Conservation (phyloP, 2,329 filamentous ascomycete genomes). For the Ascochyta rabiei region DNA sequence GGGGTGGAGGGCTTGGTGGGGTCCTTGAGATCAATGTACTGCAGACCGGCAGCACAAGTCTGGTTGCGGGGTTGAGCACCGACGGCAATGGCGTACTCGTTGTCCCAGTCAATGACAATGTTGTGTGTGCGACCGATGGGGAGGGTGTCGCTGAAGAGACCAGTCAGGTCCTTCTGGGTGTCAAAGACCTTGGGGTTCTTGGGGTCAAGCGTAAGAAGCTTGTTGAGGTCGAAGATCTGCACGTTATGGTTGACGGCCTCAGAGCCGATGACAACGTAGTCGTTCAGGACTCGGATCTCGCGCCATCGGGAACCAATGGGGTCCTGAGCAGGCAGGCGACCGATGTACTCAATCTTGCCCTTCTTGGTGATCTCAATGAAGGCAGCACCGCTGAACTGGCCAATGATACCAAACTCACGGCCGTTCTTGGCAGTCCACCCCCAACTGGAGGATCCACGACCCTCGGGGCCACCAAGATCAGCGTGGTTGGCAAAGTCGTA, state of each 20-base stretch:
- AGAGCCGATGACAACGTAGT: conserved; percentile 51
- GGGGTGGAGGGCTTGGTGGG: conserved; percentile 59
- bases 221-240: conserved; percentile 59
- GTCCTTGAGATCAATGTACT: conserved; percentile 64
- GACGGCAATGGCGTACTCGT: conserved; percentile 42
- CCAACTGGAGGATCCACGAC: conserved; percentile 55
- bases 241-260: conserved; percentile 59
- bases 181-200: conserved; percentile 41
- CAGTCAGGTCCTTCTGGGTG: conserved; percentile 37
- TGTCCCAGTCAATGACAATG: conserved; percentile 45
- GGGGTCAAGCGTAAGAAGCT: conserved; percentile 40
- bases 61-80: conserved; percentile 42
- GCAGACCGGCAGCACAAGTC: conserved; percentile 58
- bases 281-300: conserved; percentile 56
- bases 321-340: conserved; percentile 55
- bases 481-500: conserved; percentile 63
- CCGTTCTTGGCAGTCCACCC: conserved; percentile 59
- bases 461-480: conserved; percentile 56
- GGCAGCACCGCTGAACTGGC: conserved; percentile 60
- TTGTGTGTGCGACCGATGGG: conserved; percentile 48
- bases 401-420: conserved; percentile 61
- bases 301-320: conserved; percentile 55
- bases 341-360: conserved; percentile 59
- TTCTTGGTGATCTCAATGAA: conserved; percentile 58
- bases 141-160: conserved; percentile 33